Conservation (phyloP, 805 yeast genomes). For the Saccharomycopsis selenospora region DNA sequence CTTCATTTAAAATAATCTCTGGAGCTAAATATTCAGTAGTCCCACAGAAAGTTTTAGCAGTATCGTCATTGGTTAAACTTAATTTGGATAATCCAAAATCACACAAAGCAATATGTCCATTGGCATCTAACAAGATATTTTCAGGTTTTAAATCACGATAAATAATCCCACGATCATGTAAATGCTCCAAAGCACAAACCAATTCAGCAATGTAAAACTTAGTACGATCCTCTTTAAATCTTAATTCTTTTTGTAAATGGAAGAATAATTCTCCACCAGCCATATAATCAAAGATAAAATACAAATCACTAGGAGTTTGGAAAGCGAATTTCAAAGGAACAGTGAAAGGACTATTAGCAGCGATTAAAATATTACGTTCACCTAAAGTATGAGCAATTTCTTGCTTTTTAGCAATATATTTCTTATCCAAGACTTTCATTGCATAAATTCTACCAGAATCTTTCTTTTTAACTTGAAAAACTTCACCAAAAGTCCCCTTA, state of each 20-base stretch:
- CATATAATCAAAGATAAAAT: constrained; percentile 95
- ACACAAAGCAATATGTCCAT: constrained; percentile 95
- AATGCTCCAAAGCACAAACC: constrained; percentile 85
- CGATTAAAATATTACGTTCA: constrained; percentile 89
- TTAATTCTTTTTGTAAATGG: constrained; percentile 95
- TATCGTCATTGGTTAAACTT: constrained; percentile 69
- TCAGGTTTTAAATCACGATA: constrained; percentile 97
- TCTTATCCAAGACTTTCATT: constrained; percentile 92
- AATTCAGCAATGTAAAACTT: constrained; percentile 96
- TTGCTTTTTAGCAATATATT: constrained; percentile 91
- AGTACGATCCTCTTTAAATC: constrained; percentile 89
- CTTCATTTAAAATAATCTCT: constrained; percentile 88
- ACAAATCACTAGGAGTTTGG: constrained; percentile 89
- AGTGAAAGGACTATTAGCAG: constrained; percentile 88
- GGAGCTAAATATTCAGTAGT: constrained; percentile 98
- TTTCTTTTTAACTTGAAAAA: constrained; percentile 86
- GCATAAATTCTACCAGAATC: constrained; percentile 92
- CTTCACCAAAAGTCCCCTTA: constrained; percentile 97
- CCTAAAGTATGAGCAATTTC: constrained; percentile 98
- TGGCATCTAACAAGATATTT: constrained; percentile 88
- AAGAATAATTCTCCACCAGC: constrained; percentile 95
- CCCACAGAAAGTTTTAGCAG: constrained; percentile 96
- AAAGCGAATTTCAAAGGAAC: constrained; percentile 94
- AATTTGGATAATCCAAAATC: constrained; percentile 97
- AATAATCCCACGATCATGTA: constrained; percentile 92